These are phyloP conservation scores for Hydnomerulius pinastri DNA, from an alignment of 768 basidiomycete genomes.

Conservation along the genomic window DNA sequence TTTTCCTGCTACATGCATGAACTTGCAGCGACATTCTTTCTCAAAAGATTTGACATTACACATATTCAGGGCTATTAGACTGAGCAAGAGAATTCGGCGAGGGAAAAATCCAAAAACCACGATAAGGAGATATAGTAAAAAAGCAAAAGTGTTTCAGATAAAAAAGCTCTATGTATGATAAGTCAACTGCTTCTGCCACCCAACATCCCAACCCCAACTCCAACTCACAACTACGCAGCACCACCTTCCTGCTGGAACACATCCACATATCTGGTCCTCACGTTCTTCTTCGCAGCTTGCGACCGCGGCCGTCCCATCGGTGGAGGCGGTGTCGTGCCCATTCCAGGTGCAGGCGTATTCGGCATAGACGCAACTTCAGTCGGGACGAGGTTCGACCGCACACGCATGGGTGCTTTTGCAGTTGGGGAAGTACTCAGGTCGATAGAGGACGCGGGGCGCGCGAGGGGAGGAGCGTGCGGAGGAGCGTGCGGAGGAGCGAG, in stretches of 20 bases:
- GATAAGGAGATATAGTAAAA: no score
- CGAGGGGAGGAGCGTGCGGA: slow-evolving; percentile 41
- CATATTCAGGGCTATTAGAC: no score
- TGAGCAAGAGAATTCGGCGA: no score
- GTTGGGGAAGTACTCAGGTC: slow-evolving; percentile 58
- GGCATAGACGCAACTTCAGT: slow-evolving; percentile 39
- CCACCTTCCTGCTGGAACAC: slow-evolving; percentile 68
- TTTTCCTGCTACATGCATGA: no score
- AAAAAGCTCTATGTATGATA: not conserved
- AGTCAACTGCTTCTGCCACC: not conserved
- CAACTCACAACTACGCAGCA: slow-evolving; percentile 10
- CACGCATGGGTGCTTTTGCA: slow-evolving; percentile 52
- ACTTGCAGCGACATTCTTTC: no score
- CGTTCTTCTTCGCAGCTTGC: slow-evolving; percentile 67
- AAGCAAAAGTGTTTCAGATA: no score
- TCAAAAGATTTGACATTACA: no score
- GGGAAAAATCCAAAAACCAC: no score
- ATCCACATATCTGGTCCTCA: slow-evolving; percentile 86
- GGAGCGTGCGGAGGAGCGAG: slow-evolving; percentile 25
- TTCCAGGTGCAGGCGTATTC: slow-evolving; percentile 27
- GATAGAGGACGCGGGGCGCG: slow-evolving; percentile 64
- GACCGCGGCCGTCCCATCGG: slow-evolving; percentile 55
- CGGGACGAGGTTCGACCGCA: slow-evolving; percentile 68
- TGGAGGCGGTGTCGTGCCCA: slow-evolving; percentile 25
- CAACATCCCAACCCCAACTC: not conserved